phyloP scores from a whole-genome alignment of 345 rosid genomes.

The Trapa incisa region DNA sequence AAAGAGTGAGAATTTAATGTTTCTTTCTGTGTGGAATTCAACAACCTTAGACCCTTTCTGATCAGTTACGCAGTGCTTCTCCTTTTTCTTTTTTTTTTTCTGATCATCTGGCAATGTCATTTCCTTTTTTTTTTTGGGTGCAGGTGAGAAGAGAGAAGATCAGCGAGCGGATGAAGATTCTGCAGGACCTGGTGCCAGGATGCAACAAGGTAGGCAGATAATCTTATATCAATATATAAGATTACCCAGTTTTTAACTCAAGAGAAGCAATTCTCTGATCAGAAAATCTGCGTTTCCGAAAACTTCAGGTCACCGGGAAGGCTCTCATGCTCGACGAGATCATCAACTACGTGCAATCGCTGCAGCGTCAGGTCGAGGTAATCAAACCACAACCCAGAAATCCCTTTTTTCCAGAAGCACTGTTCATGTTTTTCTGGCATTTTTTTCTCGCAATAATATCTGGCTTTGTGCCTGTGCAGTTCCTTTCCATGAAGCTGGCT shows the following conservation, averaged over 20 bases:
- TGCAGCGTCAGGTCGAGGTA: constrained; percentile 50
- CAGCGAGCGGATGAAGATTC: constrained; percentile 31
- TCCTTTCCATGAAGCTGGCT: constrained; percentile 89
- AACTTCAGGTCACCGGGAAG: constrained; percentile 23
- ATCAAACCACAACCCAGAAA: constrained; percentile 3
- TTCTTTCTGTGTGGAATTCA: background rate
- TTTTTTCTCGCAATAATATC: background rate
- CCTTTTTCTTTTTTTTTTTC: no score
- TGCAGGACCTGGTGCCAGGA: constrained; percentile 44
- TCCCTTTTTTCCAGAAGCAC: no score
- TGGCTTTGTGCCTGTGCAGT: constrained; percentile 33
- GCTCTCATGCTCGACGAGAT: constrained; percentile 15
- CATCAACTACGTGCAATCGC: constrained; percentile 15
- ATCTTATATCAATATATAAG: no score
- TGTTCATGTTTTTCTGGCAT: no score
- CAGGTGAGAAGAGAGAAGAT: constrained; percentile 52
- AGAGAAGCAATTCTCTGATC: no score
- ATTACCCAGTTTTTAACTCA: no score
- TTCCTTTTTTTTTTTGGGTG: no score
- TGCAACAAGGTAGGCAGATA: constrained; percentile 30
- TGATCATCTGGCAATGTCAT: no score
- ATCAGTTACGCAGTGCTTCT: no score
- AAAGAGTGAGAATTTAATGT: constrained; percentile 22
- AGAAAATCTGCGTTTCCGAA: no score
- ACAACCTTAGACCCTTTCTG: no score